phyloP scores from a whole-genome alignment of 805 yeast species.

The Ogataea kodamae region DNA sequence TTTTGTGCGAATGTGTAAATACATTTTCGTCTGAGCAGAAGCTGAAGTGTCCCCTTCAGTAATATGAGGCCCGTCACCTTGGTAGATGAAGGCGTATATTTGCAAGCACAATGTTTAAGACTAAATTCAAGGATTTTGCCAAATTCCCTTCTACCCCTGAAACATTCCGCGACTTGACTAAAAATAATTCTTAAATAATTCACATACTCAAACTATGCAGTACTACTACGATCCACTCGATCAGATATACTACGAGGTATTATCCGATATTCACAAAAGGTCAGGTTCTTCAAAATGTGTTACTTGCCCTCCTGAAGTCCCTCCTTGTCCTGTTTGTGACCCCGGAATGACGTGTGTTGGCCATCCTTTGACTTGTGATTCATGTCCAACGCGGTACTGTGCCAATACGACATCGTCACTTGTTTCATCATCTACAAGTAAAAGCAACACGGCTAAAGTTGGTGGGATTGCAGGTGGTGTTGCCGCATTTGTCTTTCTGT shows the following conservation, averaged over 20 bases:
- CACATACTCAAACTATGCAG: constrained; percentile 4
- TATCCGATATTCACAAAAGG: constrained; percentile 4
- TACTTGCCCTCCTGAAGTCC: constrained; percentile 29
- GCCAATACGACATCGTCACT: constrained; percentile 26
- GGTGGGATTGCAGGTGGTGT: constrained; percentile 76
- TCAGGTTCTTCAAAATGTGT: constrained; percentile 23
- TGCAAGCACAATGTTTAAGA: no score
- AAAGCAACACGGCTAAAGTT: constrained; percentile 27
- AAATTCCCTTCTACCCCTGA: no score
- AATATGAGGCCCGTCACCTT: no score
- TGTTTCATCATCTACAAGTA: neutral
- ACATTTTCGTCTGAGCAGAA: no score
- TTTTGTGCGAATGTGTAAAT: no score
- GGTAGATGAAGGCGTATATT: no score
- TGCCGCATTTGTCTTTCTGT: constrained; percentile 51
- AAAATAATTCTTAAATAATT: neutral
- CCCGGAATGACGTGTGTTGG: constrained; percentile 50
- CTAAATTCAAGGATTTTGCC: no score
- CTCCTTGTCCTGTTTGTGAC: constrained; percentile 54
- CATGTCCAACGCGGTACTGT: constrained; percentile 58
- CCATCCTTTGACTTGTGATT: constrained; percentile 52
- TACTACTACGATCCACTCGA: constrained; percentile 4
- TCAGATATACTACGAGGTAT: constrained; percentile 12
- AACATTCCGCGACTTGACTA: no score
- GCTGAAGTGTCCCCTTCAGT: no score